Evolutionary conservation across 78 protist species (phyloP).

Genomic region (Dictyostelium intermedium): DNA sequence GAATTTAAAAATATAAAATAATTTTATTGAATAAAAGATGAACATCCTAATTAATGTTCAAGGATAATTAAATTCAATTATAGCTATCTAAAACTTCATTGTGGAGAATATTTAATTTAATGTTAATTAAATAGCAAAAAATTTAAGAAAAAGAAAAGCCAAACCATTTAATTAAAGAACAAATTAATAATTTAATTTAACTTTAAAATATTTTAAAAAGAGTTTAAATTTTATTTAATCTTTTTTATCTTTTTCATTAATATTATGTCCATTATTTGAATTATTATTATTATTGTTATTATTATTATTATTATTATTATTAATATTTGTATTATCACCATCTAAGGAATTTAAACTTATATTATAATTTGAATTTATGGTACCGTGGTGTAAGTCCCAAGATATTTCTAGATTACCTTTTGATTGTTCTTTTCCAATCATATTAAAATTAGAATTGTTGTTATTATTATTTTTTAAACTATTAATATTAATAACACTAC

Average conservation of each 20-base stretch:
- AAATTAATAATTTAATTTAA: no score
- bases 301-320: constrained; percentile 17
- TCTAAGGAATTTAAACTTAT: background rate
- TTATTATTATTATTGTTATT: background rate
- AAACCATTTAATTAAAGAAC: no score
- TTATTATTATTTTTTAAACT: background rate
- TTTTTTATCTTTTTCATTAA: background rate
- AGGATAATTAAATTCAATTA: no score
- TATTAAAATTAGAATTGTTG: background rate
- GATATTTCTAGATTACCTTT: background rate
- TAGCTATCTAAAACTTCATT: no score
- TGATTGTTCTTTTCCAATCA: background rate
- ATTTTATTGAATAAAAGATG: no score
- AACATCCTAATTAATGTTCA: no score
- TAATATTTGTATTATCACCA: background rate
- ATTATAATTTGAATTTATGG: background rate
- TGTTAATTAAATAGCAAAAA: no score
- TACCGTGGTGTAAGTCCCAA: background rate
- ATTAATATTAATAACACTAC: background rate
- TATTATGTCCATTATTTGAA: background rate
- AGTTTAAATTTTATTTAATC: background rate
- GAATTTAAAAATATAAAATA: no score
- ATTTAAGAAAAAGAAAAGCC: no score
- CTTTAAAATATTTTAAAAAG: no score
- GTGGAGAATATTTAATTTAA: no score